These are phyloP conservation scores for Rugonectria rugulosa DNA, from an alignment of 2,329 filamentous ascomycete genomes.

Conservation along the genomic window DNA sequence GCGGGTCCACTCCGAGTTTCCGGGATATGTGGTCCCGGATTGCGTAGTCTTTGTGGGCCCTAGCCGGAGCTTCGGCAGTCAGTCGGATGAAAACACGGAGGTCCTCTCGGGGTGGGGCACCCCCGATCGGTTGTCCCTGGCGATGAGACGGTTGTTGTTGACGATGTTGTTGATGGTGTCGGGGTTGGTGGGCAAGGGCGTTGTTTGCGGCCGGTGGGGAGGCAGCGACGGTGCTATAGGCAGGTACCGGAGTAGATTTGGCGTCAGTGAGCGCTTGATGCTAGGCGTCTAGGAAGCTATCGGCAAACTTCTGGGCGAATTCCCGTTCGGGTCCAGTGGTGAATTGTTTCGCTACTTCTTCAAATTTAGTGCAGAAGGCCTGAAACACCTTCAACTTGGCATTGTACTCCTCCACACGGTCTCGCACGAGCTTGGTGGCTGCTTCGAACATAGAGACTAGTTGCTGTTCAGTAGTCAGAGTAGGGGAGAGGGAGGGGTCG, in stretches of 20 bases:
- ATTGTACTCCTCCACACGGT: constrained; percentile 13
- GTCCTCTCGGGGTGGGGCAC: constrained; percentile 22
- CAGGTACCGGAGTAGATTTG: background rate
- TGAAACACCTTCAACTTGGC: constrained; percentile 20
- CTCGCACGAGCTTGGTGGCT: constrained; percentile 6
- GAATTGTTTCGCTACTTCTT: constrained; percentile 19
- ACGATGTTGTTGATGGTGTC: background rate
- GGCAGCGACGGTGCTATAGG: background rate
- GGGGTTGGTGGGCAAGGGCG: too few relatives aligned
- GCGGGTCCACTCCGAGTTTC: constrained; percentile 11
- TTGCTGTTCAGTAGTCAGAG: background rate
- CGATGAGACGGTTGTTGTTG: constrained; percentile 10
- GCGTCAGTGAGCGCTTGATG: constrained; percentile 9
- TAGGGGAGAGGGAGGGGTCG: background rate
- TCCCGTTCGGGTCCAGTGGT: constrained; percentile 12
- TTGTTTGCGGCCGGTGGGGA: background rate
- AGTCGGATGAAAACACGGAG: constrained; percentile 25
- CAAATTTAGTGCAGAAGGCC: constrained; percentile 20
- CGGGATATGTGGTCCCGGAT: constrained; percentile 2
- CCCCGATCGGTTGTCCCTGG: constrained; percentile 15
- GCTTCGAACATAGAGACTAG: constrained; percentile 12
- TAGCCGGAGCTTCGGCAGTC: constrained; percentile 17
- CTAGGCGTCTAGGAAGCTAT: constrained; percentile 22
- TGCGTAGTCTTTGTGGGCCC: constrained; percentile 17
- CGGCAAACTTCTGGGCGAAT: constrained; percentile 15